Conservation (phyloP, 257 asterid species). For the Cruciata laevipes region DNA sequence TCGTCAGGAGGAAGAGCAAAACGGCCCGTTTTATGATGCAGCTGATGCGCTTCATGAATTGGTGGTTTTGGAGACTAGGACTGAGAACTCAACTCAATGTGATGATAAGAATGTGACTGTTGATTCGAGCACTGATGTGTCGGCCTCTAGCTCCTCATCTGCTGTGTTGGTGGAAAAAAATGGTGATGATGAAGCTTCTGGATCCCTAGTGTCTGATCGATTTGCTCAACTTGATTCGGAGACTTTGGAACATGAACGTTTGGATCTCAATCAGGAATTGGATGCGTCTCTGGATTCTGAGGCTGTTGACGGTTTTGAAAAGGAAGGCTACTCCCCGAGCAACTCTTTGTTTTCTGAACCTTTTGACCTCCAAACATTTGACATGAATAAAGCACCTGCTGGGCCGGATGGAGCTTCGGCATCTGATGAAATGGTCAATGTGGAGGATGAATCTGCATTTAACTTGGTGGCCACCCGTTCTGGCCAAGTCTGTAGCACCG, state of each 20-base stretch:
- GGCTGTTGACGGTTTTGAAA: constrained; percentile 6
- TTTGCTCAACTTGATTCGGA: constrained; percentile 14
- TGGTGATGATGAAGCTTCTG: constrained; percentile 19
- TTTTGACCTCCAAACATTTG: constrained; percentile 21
- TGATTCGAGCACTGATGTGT: constrained; percentile 14
- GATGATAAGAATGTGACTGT: constrained; percentile 10
- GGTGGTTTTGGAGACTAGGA: constrained; percentile 5
- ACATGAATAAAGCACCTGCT: constrained; percentile 23
- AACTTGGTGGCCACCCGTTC: constrained; percentile 39
- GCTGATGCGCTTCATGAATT: constrained; percentile 17
- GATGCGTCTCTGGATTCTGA: constrained; percentile 14
- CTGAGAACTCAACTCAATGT: constrained; percentile 16
- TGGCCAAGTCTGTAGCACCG: constrained; percentile 37
- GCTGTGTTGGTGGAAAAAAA: constrained; percentile 16
- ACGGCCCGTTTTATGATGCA: constrained; percentile 21
- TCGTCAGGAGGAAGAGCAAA: constrained; percentile 17
- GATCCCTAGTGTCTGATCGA: constrained; percentile 16
- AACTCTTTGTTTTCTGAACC: constrained; percentile 13
- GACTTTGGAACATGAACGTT: constrained; percentile 16
- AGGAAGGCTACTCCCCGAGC: background rate
- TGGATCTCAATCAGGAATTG: constrained; percentile 5
- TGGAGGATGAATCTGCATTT: constrained; percentile 25
- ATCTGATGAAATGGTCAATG: constrained; percentile 16
- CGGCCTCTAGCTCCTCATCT: constrained; percentile 19
- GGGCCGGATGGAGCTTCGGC: constrained; percentile 21